Evolutionary conservation across 1,139 yeast species (phyloP), one percentile per base, ranked within the genome.

Genomic region (Kurtzmaniella quercitrusa): DNA sequence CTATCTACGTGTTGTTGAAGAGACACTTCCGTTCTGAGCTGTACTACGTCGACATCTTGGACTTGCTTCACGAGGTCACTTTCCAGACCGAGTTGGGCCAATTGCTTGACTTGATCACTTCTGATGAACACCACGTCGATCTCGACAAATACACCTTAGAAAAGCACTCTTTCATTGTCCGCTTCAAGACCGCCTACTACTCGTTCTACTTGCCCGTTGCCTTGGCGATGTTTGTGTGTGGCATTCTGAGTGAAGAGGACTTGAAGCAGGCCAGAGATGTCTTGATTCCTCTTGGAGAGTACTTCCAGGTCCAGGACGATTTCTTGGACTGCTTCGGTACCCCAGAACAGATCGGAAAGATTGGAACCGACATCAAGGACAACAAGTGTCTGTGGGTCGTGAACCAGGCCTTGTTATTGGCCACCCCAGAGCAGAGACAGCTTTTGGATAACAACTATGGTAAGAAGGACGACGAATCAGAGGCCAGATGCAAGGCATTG

Each of bases 271-370:
- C 90, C 16, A 78, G 75, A 51, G 94, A 88, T 55, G 82, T 94
- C 41, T 78, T 94, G 65, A 82, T 94, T 51, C 98, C 98, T 47
- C 79, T 93, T 55, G 99, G 99, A 48, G 97, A 94, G 68, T 94
- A 94, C 66, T 94, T 94, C 85, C 99, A 94, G 72, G 89, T 94
- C 56, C 98, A 94, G 71, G 99, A 94, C 63, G 99, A 94, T 66
- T 94, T 75, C 71, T 80, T 94, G 57, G 99, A 94, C 67, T 89
- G 97, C 68, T 94, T 88, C 62, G 99, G 98, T 51, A 90, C 94
- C 55, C 97, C 98, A 40, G 95, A 87, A 62, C 91, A 91, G 59
- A 93, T 93, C 61, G 99, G 99, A 51, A 94, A 94, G 76, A 89
- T 94, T 54, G 99, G 99, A 54, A 94, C 98, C 47, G 99, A 94